Conservation (phyloP, 2,329 filamentous ascomycete species). For the Fusarium sp. region DNA sequence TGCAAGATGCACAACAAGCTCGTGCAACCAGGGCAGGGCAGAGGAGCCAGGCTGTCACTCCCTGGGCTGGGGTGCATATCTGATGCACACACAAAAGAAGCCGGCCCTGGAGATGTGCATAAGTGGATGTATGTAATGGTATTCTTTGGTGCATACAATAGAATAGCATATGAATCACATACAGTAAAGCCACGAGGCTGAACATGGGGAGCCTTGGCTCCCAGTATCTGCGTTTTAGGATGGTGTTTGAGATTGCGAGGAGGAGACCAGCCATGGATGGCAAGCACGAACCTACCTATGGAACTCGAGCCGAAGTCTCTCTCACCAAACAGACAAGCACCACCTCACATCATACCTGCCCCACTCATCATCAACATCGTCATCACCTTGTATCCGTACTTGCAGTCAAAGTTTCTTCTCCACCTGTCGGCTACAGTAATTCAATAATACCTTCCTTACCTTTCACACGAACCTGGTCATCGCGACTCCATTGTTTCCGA, state of each 20-base stretch:
- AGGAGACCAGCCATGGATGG: background rate
- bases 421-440: constrained; percentile 10
- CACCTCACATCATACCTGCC: background rate
- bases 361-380: background rate
- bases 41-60: constrained; percentile 39
- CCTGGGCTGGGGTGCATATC: constrained; percentile 36
- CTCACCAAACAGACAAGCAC: background rate
- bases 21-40: constrained; percentile 35
- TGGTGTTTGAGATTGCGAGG: constrained; percentile 4
- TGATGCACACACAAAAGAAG: constrained; percentile 36
- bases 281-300: background rate
- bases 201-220: constrained; percentile 5
- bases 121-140: constrained; percentile 36
- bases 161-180: constrained; percentile 36
- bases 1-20: constrained; percentile 47
- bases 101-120: constrained; percentile 36
- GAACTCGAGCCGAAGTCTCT: background rate
- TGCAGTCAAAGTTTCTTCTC: constrained; percentile 2
- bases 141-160: constrained; percentile 29
- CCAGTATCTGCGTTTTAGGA: background rate
- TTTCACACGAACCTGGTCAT: background rate
- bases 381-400: background rate
- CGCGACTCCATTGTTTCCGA: constrained; percentile 16
- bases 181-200: constrained; percentile 30
- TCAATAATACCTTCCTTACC: background rate